phyloP scores from a whole-genome alignment of 2,329 filamentous ascomycete species.

The Aureobasidium sp. region DNA sequence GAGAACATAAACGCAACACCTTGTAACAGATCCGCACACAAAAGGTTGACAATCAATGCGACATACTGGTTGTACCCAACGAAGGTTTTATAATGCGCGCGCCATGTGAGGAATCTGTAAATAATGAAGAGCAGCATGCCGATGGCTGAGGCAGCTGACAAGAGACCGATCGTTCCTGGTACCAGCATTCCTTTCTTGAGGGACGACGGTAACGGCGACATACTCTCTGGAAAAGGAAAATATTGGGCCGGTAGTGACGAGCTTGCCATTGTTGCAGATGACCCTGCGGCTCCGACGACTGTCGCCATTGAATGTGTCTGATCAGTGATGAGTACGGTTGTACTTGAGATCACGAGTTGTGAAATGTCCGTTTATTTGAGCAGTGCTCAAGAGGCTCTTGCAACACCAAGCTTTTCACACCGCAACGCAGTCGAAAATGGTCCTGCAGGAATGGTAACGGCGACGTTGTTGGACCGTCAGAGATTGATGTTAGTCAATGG shows the following conservation, averaged over 20 bases:
- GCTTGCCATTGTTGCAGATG: constrained; percentile 6
- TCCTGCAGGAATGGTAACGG: not conserved
- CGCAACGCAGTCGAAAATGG: not conserved
- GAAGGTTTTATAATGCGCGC: constrained; percentile 26
- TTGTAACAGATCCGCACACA: constrained; percentile 63
- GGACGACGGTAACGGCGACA: constrained; percentile 18
- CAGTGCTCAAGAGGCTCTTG: not conserved
- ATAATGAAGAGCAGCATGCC: constrained; percentile 27
- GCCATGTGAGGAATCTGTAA: constrained; percentile 27
- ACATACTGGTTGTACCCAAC: constrained; percentile 56
- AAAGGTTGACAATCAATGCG: constrained; percentile 61
- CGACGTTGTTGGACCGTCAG: constrained; percentile 2
- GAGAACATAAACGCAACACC: constrained; percentile 58
- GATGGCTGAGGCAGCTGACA: constrained; percentile 26
- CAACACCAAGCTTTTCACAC: not conserved
- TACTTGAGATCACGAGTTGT: not conserved
- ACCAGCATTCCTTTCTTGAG: constrained; percentile 26
- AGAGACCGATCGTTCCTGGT: constrained; percentile 24
- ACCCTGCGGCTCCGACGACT: not conserved
- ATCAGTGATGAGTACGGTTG: not conserved
- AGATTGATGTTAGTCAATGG: not conserved
- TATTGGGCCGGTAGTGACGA: constrained; percentile 17
- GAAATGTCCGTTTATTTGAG: not conserved
- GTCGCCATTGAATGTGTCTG: not conserved
- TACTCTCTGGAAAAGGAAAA: constrained; percentile 28